Percentiles rank a stretch among this genome's conserved stretches.
Conservation (phyloP, 768 basidiomycete species). For the Suillus sp. region DNA sequence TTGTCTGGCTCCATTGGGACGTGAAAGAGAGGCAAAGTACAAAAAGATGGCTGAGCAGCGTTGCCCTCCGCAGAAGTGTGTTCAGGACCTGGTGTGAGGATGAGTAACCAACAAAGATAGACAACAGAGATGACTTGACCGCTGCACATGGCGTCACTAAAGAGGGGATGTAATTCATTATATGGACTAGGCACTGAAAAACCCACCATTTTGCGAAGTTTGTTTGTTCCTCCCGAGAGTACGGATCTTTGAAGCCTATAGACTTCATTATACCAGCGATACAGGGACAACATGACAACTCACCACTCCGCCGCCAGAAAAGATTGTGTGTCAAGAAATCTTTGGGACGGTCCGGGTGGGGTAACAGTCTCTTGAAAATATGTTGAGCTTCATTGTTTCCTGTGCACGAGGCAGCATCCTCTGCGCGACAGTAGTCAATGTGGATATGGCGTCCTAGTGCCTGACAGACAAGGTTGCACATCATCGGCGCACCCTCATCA, state of each 20-base stretch:
- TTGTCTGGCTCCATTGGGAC: constrained; percentile 32
- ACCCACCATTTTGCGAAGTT: constrained; percentile 57
- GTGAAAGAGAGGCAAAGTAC: constrained; percentile 57
- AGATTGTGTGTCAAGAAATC: constrained; percentile 56
- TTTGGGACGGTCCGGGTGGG: constrained; percentile 49
- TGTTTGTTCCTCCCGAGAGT: constrained; percentile 54
- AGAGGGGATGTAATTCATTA: not conserved
- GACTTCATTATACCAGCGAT: not conserved
- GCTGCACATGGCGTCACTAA: constrained; percentile 52
- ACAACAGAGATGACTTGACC: constrained; percentile 31
- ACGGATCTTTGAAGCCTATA: constrained; percentile 64
- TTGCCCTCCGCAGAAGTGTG: constrained; percentile 42
- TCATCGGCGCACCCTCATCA: constrained; percentile 63
- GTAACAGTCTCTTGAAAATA: constrained; percentile 42
- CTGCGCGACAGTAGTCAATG: constrained; percentile 55
- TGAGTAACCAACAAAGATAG: not conserved
- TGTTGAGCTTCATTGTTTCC: constrained; percentile 49
- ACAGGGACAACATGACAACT: constrained; percentile 8
- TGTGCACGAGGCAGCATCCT: constrained; percentile 38
- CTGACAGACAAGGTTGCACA: constrained; percentile 61
- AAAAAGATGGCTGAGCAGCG: constrained; percentile 54
- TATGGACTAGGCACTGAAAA: not conserved
- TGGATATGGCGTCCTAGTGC: constrained; percentile 59
- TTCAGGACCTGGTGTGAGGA: constrained; percentile 44
- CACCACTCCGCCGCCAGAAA: constrained; percentile 60